Evolutionary conservation across 202 grass and related monocot species (phyloP).

Genomic region (Setaria italica): DNA sequence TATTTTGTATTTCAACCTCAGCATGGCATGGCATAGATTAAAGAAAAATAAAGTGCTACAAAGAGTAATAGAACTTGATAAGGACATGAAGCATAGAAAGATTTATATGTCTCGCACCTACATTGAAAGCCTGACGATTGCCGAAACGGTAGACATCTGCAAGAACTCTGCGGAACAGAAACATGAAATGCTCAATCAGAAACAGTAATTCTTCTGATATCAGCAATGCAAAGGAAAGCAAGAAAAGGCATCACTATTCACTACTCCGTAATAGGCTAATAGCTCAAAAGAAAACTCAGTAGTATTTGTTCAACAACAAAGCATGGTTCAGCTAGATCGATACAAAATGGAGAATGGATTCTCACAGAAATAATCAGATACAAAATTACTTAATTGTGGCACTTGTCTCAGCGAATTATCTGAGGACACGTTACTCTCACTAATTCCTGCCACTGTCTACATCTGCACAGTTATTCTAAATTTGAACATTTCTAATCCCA

Average conservation of each 20-base stretch:
- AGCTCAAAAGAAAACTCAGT: not conserved
- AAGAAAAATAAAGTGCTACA: constrained; percentile 1
- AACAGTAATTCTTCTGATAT: not conserved
- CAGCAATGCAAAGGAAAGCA: not conserved
- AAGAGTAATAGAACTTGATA: constrained; percentile 29
- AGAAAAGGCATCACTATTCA: not conserved
- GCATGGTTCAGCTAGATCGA: not conserved
- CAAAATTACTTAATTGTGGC: not conserved
- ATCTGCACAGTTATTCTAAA: not conserved
- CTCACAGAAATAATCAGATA: not conserved
- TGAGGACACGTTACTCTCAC: not conserved
- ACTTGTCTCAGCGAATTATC: not conserved
- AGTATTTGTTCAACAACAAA: not conserved
- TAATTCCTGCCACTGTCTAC: not conserved
- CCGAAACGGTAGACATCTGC: constrained; percentile 85
- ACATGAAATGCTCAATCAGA: not conserved
- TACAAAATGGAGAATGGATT: not conserved
- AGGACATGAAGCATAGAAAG: constrained; percentile 22
- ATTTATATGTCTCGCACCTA: constrained; percentile 65
- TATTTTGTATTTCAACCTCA: constrained; percentile 11
- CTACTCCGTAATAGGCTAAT: not conserved
- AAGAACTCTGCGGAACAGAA: constrained; percentile 73
- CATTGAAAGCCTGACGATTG: constrained; percentile 87
- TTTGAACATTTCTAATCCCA: not conserved
- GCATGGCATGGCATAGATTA: not conserved